Evolutionary conservation across 345 rosid species (phyloP).

Genomic region (Lepidium sativum): DNA sequence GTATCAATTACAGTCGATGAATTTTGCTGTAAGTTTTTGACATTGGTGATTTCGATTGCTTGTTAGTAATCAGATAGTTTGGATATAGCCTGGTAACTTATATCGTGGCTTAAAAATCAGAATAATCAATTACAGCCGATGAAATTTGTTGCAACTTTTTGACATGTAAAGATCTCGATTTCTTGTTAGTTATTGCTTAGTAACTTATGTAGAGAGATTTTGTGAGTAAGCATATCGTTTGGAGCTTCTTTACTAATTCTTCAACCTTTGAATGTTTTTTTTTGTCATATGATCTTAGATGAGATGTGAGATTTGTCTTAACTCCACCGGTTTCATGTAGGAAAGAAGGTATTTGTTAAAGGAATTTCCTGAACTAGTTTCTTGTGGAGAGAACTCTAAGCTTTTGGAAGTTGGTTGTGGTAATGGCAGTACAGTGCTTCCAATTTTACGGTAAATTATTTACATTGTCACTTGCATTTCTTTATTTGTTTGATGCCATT

Average conservation of each 20-base stretch:
- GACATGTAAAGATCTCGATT: no score
- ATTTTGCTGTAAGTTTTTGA: no score
- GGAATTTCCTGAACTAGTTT: slow-evolving; percentile 77
- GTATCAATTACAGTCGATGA: background rate
- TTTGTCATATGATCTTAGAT: background rate
- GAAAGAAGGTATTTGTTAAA: slow-evolving; percentile 85
- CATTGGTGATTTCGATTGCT: background rate
- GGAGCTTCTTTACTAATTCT: no score
- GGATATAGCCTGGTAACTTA: no score
- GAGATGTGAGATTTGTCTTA: no score
- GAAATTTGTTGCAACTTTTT: no score
- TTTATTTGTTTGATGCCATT: background rate
- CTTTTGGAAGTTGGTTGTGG: slow-evolving; percentile 92
- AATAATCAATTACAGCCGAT: no score
- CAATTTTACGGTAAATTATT: slow-evolving; percentile 57
- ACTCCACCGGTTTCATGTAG: slow-evolving; percentile 19
- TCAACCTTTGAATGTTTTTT: background rate
- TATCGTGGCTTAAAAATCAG: no score
- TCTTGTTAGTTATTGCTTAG: no score
- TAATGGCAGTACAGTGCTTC: slow-evolving; percentile 76
- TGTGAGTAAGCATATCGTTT: no score
- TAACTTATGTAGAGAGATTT: no score
- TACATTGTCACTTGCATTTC: background rate
- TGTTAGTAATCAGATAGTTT: background rate
- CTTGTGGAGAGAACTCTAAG: slow-evolving; percentile 39